Percentiles rank a stretch among this genome's conserved stretches.
Evolutionary conservation across 129 eudicot species (phyloP).

Genomic region (Dittrichia graveolens): DNA sequence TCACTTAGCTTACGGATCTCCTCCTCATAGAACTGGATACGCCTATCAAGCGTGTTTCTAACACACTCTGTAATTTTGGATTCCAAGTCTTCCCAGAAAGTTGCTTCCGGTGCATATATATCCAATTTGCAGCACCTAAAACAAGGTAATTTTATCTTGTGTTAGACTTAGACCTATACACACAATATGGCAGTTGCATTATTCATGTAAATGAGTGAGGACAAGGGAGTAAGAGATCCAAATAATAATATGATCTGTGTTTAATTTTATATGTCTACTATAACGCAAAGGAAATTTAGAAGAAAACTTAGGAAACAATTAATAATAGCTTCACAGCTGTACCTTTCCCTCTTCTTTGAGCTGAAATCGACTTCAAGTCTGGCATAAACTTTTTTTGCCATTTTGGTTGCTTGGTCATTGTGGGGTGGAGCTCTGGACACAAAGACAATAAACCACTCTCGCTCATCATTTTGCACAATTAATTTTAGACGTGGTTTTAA

Average conservation of each 20-base stretch:
- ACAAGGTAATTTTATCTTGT: conserved; percentile 22
- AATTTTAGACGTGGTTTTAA: conserved; percentile 93
- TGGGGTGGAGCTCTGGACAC: conserved; percentile 92
- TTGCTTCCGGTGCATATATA: conserved; percentile 74
- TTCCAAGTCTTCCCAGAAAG: conserved; percentile 94
- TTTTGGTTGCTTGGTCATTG: conserved; percentile 89
- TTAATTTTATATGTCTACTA: background rate
- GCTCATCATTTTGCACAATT: conserved; percentile 92
- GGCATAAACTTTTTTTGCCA: conserved; percentile 96
- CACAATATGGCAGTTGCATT: background rate
- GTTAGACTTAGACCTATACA: conserved; percentile 11
- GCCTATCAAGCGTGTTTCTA: conserved; percentile 85
- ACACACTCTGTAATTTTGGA: conserved; percentile 82
- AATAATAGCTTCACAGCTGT: conserved; percentile 15
- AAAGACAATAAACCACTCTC: conserved; percentile 97
- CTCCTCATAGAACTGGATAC: conserved; percentile 93
- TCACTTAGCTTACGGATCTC: conserved; percentile 98
- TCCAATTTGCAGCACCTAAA: conserved; percentile 94
- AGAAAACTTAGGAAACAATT: background rate
- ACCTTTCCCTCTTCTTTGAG: conserved; percentile 97
- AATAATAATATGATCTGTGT: background rate
- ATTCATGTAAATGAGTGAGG: no score
- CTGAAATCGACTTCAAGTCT: conserved; percentile 97
- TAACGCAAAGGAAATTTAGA: conserved; percentile 4
- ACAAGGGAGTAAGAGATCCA: no score